phyloP scores from a whole-genome alignment of 768 basidiomycete genomes.

The Xerocomellus chrysenteron region DNA sequence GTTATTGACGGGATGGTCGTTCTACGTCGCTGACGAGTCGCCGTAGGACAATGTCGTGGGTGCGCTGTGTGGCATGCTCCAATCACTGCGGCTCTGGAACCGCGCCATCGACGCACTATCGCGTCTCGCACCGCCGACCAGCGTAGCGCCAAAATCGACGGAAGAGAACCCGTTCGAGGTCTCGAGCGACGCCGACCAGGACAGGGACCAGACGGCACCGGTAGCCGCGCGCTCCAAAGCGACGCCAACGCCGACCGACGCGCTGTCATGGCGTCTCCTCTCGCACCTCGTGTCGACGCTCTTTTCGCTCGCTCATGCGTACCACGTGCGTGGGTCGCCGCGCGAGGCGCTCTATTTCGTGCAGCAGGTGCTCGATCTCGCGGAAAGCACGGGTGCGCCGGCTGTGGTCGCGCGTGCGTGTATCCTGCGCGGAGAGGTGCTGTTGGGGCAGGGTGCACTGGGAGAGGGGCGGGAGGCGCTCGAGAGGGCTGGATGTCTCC shows the following conservation, averaged over 20 bases:
- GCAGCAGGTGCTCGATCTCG: constrained; percentile 72
- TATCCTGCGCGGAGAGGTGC: constrained; percentile 66
- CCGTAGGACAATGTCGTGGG: constrained; percentile 59
- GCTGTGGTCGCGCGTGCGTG: constrained; percentile 64
- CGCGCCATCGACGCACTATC: constrained; percentile 69
- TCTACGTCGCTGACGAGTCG: neutral
- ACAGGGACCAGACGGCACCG: constrained; percentile 22
- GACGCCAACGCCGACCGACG: constrained; percentile 41
- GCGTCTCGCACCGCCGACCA: constrained; percentile 49
- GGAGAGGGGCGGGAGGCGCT: constrained; percentile 58
- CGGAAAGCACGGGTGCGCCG: constrained; percentile 64
- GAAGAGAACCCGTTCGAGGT: constrained; percentile 57
- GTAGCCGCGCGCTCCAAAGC: constrained; percentile 10
- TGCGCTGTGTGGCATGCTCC: constrained; percentile 58
- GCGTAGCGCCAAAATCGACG: constrained; percentile 21
- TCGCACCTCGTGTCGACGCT: constrained; percentile 68
- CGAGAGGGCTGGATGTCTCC: constrained; percentile 44
- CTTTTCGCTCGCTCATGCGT: constrained; percentile 62
- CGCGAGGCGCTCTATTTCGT: constrained; percentile 86
- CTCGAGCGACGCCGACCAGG: constrained; percentile 31
- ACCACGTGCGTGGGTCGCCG: constrained; percentile 73
- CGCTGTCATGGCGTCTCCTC: constrained; percentile 73
- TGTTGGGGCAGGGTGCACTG: constrained; percentile 59
- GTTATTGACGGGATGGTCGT: constrained; percentile 5
- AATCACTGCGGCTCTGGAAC: constrained; percentile 77